phyloP scores from a whole-genome alignment of 1,284 basidiomycete genomes.

The Wallemia mellicola region DNA sequence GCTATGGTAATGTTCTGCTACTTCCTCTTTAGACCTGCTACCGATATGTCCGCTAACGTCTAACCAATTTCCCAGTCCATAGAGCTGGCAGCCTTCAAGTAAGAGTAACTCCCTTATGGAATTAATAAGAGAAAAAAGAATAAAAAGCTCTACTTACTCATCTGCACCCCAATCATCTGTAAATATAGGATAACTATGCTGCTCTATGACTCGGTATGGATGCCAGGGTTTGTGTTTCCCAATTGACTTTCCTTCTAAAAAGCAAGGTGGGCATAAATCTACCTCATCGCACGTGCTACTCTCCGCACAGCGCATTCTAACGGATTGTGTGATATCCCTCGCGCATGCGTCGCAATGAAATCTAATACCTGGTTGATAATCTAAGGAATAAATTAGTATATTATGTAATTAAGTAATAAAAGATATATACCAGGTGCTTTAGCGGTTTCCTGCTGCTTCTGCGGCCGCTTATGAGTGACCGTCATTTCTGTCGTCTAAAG shows the following conservation, averaged over 20 bases:
- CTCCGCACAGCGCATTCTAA: constrained; percentile 69
- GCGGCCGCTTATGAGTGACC: neutral
- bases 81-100: constrained; percentile 59
- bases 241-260: constrained; percentile 72
- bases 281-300: constrained; percentile 37
- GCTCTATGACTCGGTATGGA: constrained; percentile 74
- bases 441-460: neutral
- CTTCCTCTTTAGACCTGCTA: constrained; percentile 77
- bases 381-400: neutral
- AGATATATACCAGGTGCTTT: neutral
- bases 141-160: no score
- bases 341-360: constrained; percentile 1
- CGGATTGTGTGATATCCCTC: constrained; percentile 32
- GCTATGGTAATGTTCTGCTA: constrained; percentile 59
- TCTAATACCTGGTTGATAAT: neutral
- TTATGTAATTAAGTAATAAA: neutral
- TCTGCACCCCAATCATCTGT: constrained; percentile 90
- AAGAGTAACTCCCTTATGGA: constrained; percentile 70
- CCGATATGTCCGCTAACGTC: constrained; percentile 89
- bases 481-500: no score
- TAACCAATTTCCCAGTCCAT: constrained; percentile 89
- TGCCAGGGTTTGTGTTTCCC: constrained; percentile 61
- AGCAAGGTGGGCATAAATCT: constrained; percentile 66
- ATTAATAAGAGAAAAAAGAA: no score
- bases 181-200: constrained; percentile 88